These are phyloP conservation scores for Penicillium sp. DNA, from an alignment of 2,329 filamentous ascomycete genomes.

Conservation along the genomic window DNA sequence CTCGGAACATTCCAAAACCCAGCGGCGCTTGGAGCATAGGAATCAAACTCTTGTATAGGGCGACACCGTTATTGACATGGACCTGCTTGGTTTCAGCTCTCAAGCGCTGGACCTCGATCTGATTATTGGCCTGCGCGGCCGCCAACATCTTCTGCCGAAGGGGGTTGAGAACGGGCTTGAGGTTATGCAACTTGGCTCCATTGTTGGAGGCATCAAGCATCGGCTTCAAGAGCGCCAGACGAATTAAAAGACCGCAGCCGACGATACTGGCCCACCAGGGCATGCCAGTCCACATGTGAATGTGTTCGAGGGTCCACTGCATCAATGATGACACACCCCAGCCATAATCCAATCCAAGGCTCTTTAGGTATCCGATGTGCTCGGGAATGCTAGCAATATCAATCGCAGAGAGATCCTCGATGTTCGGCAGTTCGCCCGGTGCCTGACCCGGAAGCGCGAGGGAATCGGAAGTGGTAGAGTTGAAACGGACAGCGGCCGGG, in stretches of 20 bases:
- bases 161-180: constrained; percentile 60
- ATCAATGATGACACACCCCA: constrained; percentile 73
- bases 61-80: constrained; percentile 58
- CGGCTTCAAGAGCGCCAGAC: constrained; percentile 65
- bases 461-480: constrained; percentile 34
- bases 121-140: constrained; percentile 48
- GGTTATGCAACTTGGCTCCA: constrained; percentile 60
- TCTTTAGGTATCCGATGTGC: constrained; percentile 76
- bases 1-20: constrained; percentile 77
- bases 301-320: constrained; percentile 75
- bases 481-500: constrained; percentile 37
- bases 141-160: constrained; percentile 56
- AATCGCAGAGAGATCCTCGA: constrained; percentile 27
- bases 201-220: constrained; percentile 63
- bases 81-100: constrained; percentile 53
- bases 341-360: constrained; percentile 83
- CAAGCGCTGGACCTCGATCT: constrained; percentile 47
- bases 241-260: constrained; percentile 63
- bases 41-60: constrained; percentile 51
- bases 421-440: constrained; percentile 10
- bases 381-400: constrained; percentile 64
- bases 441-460: constrained; percentile 15
- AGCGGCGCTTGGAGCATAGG: constrained; percentile 68
- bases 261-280: constrained; percentile 83
- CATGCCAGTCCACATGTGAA: constrained; percentile 72